Evolutionary conservation across 192 early-diverging fungal genomes (phyloP).

Genomic region (Podila verticillata): DNA sequence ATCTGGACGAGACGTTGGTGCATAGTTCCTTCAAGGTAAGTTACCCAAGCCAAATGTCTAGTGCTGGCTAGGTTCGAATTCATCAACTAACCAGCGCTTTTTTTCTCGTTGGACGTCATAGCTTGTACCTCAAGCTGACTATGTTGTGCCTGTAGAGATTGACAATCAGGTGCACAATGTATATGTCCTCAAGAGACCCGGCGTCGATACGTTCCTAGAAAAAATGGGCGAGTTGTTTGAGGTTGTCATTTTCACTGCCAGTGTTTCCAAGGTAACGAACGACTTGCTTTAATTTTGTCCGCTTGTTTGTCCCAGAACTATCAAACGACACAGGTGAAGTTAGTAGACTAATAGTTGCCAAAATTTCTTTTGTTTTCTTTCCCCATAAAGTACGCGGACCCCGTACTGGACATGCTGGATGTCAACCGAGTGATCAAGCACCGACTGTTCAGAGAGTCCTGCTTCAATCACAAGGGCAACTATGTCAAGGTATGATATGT

Average conservation of each 20-base stretch:
- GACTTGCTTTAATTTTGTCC: not conserved
- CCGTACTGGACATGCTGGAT: constrained; percentile 94
- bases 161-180: constrained; percentile 92
- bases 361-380: not conserved
- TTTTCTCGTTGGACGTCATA: constrained; percentile 12
- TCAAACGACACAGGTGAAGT: not conserved
- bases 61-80: not conserved
- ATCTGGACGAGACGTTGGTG: constrained; percentile 97
- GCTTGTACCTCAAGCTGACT: constrained; percentile 81
- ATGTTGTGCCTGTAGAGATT: constrained; percentile 92
- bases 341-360: not conserved
- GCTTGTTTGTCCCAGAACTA: not conserved
- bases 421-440: constrained; percentile 85
- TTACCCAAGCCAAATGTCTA: not conserved
- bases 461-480: constrained; percentile 93
- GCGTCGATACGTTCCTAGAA: constrained; percentile 92
- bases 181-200: constrained; percentile 95
- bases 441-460: constrained; percentile 95
- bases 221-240: constrained; percentile 89
- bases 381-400: constrained; percentile 91
- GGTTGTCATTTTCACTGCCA: constrained; percentile 95
- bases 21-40: constrained; percentile 93
- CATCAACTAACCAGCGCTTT: not conserved
- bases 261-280: constrained; percentile 78
- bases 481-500: constrained; percentile 83